These are phyloP conservation scores for Apophysomyces ossiformis DNA, from an alignment of 371 early-diverging fungal species.

Conservation along the genomic window DNA sequence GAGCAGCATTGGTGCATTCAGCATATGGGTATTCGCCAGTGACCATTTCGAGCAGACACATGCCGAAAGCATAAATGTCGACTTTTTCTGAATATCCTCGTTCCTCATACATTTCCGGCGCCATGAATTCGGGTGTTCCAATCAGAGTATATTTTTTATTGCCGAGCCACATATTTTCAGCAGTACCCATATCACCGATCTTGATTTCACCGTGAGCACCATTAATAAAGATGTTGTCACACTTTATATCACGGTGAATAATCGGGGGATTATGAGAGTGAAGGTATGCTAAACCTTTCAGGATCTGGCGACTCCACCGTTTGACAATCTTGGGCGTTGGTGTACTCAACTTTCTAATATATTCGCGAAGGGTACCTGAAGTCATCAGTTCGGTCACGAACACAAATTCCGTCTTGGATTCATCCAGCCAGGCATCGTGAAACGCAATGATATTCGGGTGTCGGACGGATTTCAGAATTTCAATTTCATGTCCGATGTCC, in stretches of 20 bases:
- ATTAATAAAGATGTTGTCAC: slow-evolving; percentile 92
- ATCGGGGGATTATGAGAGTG: slow-evolving; percentile 87
- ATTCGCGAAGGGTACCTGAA: slow-evolving; percentile 80
- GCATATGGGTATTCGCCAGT: slow-evolving; percentile 91
- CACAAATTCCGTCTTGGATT: slow-evolving; percentile 70
- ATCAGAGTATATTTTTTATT: slow-evolving; percentile 88
- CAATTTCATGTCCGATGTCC: slow-evolving; percentile 79
- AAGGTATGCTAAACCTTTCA: slow-evolving; percentile 84
- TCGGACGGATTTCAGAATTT: slow-evolving; percentile 79
- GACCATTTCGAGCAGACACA: slow-evolving; percentile 90
- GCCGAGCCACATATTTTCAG: slow-evolving; percentile 67
- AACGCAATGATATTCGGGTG: slow-evolving; percentile 90
- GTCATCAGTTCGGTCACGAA: slow-evolving; percentile 97
- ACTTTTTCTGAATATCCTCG: slow-evolving; percentile 88
- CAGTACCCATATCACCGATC: slow-evolving; percentile 93
- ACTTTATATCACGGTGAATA: slow-evolving; percentile 91
- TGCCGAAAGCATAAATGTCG: slow-evolving; percentile 95
- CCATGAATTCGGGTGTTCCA: slow-evolving; percentile 94
- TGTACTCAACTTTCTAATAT: slow-evolving; percentile 70
- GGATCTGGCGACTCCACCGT: slow-evolving; percentile 83
- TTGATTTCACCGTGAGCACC: slow-evolving; percentile 92
- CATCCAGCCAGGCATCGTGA: slow-evolving; percentile 75
- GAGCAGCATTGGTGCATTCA: slow-evolving; percentile 88
- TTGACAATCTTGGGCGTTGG: slow-evolving; percentile 78
- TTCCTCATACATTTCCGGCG: slow-evolving; percentile 96